Conservation (phyloP, 225 moss, liverwort and hornwort species). For the Neckera pumila region DNA sequence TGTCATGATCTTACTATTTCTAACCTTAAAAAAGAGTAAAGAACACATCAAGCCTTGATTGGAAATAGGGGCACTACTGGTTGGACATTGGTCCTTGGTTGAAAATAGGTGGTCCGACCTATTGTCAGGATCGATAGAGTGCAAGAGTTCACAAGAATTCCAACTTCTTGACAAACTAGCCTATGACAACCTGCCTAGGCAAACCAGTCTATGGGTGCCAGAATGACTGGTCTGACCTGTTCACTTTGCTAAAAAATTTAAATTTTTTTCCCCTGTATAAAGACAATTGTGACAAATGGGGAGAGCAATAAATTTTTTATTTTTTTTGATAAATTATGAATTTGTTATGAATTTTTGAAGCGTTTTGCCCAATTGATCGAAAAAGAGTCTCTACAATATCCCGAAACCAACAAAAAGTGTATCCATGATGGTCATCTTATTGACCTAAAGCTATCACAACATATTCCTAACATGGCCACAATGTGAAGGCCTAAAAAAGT, state of each 20-base stretch:
- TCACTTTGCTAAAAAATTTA: too few relatives aligned
- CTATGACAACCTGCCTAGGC: too few relatives aligned
- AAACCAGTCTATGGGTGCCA: accelerated
- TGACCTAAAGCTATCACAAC: too few relatives aligned
- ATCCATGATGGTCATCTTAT: neutral
- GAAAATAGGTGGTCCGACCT: too few relatives aligned
- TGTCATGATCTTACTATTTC: too few relatives aligned
- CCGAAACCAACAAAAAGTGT: neutral
- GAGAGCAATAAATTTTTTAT: neutral
- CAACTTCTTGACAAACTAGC: neutral
- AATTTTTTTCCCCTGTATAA: accelerated
- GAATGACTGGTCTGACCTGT: neutral
- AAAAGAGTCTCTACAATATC: neutral
- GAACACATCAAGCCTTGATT: too few relatives aligned
- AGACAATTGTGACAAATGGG: neutral
- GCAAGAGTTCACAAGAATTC: neutral
- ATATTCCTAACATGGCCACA: neutral
- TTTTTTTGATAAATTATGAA: neutral
- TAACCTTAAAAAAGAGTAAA: too few relatives aligned
- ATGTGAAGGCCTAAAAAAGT: neutral
- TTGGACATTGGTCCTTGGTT: too few relatives aligned
- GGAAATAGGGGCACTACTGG: too few relatives aligned
- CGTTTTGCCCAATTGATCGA: accelerated
- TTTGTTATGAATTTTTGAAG: neutral
- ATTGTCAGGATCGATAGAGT: neutral